phyloP scores from a whole-genome alignment of 495 filamentous ascomycete species.

The Penicillium verhagenii region DNA sequence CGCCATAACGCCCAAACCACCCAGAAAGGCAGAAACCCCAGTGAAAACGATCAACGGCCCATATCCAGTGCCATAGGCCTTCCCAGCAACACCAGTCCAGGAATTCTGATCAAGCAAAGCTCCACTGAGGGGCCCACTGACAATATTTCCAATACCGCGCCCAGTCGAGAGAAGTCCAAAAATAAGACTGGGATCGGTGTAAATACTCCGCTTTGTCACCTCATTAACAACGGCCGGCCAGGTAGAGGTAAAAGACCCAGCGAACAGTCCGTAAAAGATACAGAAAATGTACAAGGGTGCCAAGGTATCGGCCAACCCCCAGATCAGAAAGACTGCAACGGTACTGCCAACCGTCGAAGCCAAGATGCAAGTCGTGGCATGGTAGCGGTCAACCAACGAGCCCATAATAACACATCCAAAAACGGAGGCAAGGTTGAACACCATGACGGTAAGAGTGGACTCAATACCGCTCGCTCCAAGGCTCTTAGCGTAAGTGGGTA shows the following conservation, averaged over 20 bases:
- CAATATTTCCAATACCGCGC: constrained; percentile 59
- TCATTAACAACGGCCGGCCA: constrained; percentile 59
- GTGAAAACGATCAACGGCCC: constrained; percentile 45
- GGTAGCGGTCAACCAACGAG: constrained; percentile 51
- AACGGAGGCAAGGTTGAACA: constrained; percentile 54
- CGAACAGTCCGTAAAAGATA: constrained; percentile 63
- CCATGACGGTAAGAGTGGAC: constrained; percentile 43
- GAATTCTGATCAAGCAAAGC: constrained; percentile 37
- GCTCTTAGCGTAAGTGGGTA: constrained; percentile 54
- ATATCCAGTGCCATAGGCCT: constrained; percentile 41
- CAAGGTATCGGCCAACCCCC: constrained; percentile 56
- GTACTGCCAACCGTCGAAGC: constrained; percentile 53
- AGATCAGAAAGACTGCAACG: constrained; percentile 60
- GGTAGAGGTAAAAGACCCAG: constrained; percentile 53
- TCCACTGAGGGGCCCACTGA: constrained; percentile 58
- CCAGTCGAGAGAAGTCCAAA: constrained; percentile 57
- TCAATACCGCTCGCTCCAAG: constrained; percentile 36
- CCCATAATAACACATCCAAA: constrained; percentile 59
- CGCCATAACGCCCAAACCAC: constrained; percentile 33
- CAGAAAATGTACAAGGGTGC: constrained; percentile 57
- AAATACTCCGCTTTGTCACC: constrained; percentile 35
- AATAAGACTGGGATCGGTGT: constrained; percentile 50
- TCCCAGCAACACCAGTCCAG: constrained; percentile 17
- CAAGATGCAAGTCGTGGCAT: constrained; percentile 56
- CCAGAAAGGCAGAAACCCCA: constrained; percentile 41